Conservation (phyloP, 1,284 basidiomycete species). For the Trichosporon coremiiforme region DNA sequence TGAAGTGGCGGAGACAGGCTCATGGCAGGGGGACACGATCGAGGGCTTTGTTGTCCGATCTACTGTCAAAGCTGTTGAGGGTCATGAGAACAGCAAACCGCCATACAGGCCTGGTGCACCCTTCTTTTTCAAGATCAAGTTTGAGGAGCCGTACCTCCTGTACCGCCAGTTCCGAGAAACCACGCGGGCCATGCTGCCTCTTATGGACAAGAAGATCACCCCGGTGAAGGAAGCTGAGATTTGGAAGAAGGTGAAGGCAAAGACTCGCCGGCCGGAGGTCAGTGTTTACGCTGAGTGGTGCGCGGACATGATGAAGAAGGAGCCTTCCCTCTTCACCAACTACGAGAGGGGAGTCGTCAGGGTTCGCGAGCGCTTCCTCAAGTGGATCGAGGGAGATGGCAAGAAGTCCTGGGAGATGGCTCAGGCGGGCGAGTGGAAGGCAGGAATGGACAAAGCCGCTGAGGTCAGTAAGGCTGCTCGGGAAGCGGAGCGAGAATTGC, state of each 20-base stretch:
- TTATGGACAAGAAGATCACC: constrained; percentile 33
- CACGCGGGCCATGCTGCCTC: constrained; percentile 72
- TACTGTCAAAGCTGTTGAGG: constrained; percentile 58
- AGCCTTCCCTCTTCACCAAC: constrained; percentile 66
- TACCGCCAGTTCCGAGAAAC: constrained; percentile 97
- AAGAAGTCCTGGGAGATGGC: constrained; percentile 59
- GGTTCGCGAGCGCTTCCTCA: constrained; percentile 76
- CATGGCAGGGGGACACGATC: constrained; percentile 81
- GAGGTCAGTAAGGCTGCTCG: constrained; percentile 33
- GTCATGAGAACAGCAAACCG: constrained; percentile 51
- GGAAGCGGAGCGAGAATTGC: constrained; percentile 37
- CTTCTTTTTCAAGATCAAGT: constrained; percentile 99
- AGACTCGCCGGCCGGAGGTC: constrained; percentile 55
- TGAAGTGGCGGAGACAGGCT: constrained; percentile 67
- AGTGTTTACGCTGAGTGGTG: constrained; percentile 58
- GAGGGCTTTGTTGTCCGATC: constrained; percentile 97
- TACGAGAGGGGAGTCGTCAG: constrained; percentile 76
- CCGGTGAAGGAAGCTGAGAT: constrained; percentile 36
- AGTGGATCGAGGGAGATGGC: constrained; percentile 65
- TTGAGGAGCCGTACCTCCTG: constrained; percentile 98
- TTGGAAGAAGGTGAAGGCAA: constrained; percentile 46
- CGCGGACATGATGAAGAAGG: constrained; percentile 64
- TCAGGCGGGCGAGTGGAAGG: constrained; percentile 50
- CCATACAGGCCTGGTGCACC: constrained; percentile 78
- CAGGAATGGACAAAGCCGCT: constrained; percentile 13